phyloP scores from a whole-genome alignment of 2,329 filamentous ascomycete species.

The Fusarium coicis region DNA sequence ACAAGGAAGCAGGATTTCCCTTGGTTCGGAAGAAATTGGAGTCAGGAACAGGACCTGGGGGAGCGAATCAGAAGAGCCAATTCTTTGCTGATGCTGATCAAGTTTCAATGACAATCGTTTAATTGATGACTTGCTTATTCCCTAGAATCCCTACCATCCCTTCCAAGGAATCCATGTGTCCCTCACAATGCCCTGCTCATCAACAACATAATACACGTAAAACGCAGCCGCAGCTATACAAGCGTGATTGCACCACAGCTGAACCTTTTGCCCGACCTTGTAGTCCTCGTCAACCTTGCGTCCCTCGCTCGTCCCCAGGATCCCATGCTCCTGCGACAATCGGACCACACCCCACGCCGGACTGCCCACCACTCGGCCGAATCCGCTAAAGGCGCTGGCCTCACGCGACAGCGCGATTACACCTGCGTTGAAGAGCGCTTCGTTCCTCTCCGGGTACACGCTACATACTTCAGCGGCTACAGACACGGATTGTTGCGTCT shows the following conservation, averaged over 20 bases:
- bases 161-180: constrained; percentile 54
- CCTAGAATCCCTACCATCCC: constrained; percentile 40
- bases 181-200: constrained; percentile 48
- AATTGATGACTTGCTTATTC: constrained; percentile 1
- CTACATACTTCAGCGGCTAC: constrained; percentile 52
- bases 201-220: constrained; percentile 50
- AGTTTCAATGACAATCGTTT: neutral
- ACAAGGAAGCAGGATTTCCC: constrained; percentile 39
- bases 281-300: constrained; percentile 44
- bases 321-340: constrained; percentile 53
- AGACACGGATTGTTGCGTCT: constrained; percentile 47
- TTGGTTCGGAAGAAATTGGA: constrained; percentile 29
- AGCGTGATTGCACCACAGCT: constrained; percentile 48
- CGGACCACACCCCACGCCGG: constrained; percentile 48
- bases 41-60: constrained; percentile 26
- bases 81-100: constrained; percentile 10
- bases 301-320: constrained; percentile 43
- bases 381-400: constrained; percentile 45
- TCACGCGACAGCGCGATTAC: constrained; percentile 51
- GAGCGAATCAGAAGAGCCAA: constrained; percentile 24
- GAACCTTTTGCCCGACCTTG: constrained; percentile 48
- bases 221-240: constrained; percentile 54
- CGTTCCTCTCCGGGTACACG: constrained; percentile 52
- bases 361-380: constrained; percentile 45
- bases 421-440: constrained; percentile 52